Conservation (phyloP, 768 basidiomycete genomes). For the Suillus weaverae region DNA sequence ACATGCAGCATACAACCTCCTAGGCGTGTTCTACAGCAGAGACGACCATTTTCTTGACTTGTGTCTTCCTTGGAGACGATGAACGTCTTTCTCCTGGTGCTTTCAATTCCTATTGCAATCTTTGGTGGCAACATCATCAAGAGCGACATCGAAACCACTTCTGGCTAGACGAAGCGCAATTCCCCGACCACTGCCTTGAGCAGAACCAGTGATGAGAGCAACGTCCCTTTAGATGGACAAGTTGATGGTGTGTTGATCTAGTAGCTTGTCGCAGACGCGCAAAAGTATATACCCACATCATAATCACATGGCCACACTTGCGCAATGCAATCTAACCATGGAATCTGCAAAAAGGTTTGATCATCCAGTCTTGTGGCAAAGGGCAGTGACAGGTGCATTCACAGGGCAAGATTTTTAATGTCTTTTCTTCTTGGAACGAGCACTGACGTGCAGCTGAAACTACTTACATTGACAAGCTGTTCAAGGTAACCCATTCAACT, state of each 20-base stretch:
- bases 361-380: not conserved
- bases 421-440: not conserved
- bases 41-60: slow-evolving; percentile 24
- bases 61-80: slow-evolving; percentile 21
- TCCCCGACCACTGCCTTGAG: slow-evolving; percentile 29
- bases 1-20: slow-evolving; percentile 14
- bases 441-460: not conserved
- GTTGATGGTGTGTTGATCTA: not conserved
- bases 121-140: slow-evolving; percentile 29
- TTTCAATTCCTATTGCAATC: slow-evolving; percentile 20
- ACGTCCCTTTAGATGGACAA: slow-evolving; percentile 26
- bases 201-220: slow-evolving; percentile 32
- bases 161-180: slow-evolving; percentile 20
- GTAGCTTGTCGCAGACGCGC: not conserved
- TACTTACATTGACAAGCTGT: too few relatives aligned
- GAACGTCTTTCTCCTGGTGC: slow-evolving; percentile 16
- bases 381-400: not conserved
- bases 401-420: not conserved
- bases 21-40: slow-evolving; percentile 14
- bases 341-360: not conserved
- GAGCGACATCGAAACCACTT: slow-evolving; percentile 28
- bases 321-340: not conserved
- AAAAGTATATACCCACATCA: not conserved
- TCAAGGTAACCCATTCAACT: not conserved
- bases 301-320: not conserved